phyloP scores from a whole-genome alignment of 345 rosid species.

The Crucihimalaya himalaica region DNA sequence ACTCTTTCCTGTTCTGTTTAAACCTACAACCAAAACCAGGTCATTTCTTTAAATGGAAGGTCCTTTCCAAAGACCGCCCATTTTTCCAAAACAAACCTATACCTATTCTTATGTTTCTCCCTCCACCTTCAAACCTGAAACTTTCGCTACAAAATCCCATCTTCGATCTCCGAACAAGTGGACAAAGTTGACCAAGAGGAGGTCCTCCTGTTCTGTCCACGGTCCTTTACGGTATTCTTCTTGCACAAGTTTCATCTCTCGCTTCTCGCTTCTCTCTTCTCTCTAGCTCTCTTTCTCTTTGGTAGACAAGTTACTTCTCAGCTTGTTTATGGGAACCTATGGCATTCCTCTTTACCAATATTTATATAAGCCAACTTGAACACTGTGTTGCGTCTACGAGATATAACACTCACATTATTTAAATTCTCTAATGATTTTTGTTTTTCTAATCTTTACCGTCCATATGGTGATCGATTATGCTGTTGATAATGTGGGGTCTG shows the following conservation, averaged over 20 bases:
- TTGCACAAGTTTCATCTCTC: conserved; percentile 60
- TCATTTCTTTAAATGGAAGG: conserved; percentile 48
- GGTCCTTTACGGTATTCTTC: conserved; percentile 87
- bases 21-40: conserved; percentile 83
- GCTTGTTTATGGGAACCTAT: conserved; percentile 39
- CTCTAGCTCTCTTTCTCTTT: conserved; percentile 23
- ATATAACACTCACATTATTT: conserved; percentile 43
- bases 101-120: conserved; percentile 87
- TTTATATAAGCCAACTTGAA: conserved; percentile 51
- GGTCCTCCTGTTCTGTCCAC: conserved; percentile 96
- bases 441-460: conserved; percentile 47
- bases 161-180: conserved; percentile 94
- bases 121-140: conserved; percentile 99
- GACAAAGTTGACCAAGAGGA: conserved; percentile 78
- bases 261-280: conserved; percentile 18
- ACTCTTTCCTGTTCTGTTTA: conserved; percentile 97
- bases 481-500: conserved; percentile 45
- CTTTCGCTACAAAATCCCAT: conserved; percentile 98
- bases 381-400: conserved; percentile 38
- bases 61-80: conserved; percentile 54
- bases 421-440: conserved; percentile 32
- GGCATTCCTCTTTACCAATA: conserved; percentile 23
- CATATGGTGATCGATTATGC: conserved; percentile 53
- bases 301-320: conserved; percentile 15
- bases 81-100: conserved; percentile 47